These are phyloP conservation scores for Agaricus subrufescens DNA, from an alignment of 768 basidiomycete species.

Conservation along the genomic window DNA sequence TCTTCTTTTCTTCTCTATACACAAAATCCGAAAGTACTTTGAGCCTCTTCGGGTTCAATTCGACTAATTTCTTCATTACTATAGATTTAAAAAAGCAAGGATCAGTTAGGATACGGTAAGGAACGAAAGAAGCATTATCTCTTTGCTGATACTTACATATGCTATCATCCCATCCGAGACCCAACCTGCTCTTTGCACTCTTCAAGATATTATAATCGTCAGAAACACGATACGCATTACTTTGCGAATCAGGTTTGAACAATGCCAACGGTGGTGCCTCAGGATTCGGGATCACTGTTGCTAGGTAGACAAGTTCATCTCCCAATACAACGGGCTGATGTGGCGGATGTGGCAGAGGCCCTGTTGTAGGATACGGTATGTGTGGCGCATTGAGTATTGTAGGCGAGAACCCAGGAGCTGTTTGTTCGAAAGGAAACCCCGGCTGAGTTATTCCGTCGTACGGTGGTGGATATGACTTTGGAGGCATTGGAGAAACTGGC, in stretches of 20 bases:
- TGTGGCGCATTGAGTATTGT: not conserved
- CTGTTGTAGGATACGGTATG: not conserved
- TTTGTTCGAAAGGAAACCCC: not conserved
- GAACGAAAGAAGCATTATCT: not conserved
- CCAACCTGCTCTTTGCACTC: conserved; percentile 20
- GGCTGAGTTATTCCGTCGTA: not conserved
- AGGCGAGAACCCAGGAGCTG: not conserved
- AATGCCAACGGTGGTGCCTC: conserved; percentile 19
- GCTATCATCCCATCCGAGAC: conserved; percentile 25
- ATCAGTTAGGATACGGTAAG: conserved; percentile 1
- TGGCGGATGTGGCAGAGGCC: not conserved
- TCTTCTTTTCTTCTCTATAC: conserved; percentile 23
- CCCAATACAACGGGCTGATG: conserved; percentile 6
- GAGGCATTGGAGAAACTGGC: not conserved
- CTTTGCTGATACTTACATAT: conserved; percentile 18
- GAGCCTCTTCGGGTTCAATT: conserved; percentile 29
- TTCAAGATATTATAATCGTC: conserved; percentile 26
- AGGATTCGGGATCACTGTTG: conserved; percentile 23
- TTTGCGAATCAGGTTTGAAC: conserved; percentile 14
- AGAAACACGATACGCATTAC: conserved; percentile 27
- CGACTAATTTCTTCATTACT: conserved; percentile 27
- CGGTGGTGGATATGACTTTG: not conserved
- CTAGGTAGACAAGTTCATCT: conserved; percentile 21
- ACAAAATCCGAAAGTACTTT: conserved; percentile 31
- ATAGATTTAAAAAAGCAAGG: not conserved